Conservation (phyloP, 2,329 filamentous ascomycete genomes). For the Alternaria infectoria region DNA sequence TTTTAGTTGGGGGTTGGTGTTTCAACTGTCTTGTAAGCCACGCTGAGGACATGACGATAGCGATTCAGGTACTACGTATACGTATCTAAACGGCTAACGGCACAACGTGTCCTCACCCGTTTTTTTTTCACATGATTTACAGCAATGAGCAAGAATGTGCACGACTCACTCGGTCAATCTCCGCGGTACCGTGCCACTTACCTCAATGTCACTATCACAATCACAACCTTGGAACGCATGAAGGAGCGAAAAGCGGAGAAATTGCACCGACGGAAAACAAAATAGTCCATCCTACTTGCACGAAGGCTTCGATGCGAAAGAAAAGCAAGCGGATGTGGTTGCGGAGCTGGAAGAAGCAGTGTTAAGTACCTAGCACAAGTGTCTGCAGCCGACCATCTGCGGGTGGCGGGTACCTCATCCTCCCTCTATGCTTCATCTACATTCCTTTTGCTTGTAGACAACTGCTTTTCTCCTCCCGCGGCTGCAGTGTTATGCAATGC, state of each 20-base stretch:
- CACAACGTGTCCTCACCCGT: neutral
- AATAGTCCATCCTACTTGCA: neutral
- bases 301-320: neutral
- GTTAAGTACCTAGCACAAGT: neutral
- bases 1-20: neutral
- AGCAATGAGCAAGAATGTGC: neutral
- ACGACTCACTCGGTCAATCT: neutral
- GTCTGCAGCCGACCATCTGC: neutral
- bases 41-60: neutral
- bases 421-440: neutral
- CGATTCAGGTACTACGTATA: neutral
- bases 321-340: neutral
- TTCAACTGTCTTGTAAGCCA: neutral
- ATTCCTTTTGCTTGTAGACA: neutral
- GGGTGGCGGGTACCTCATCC: neutral
- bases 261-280: neutral
- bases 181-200: neutral
- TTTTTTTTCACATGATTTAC: neutral
- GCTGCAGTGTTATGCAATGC: neutral
- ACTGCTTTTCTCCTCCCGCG: neutral
- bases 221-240: neutral
- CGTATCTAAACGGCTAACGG: neutral
- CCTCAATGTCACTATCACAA: neutral
- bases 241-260: neutral
- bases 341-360: neutral